Evolutionary conservation across 2,329 filamentous ascomycete genomes (phyloP).

Genomic region (Leptodontidium sp.): DNA sequence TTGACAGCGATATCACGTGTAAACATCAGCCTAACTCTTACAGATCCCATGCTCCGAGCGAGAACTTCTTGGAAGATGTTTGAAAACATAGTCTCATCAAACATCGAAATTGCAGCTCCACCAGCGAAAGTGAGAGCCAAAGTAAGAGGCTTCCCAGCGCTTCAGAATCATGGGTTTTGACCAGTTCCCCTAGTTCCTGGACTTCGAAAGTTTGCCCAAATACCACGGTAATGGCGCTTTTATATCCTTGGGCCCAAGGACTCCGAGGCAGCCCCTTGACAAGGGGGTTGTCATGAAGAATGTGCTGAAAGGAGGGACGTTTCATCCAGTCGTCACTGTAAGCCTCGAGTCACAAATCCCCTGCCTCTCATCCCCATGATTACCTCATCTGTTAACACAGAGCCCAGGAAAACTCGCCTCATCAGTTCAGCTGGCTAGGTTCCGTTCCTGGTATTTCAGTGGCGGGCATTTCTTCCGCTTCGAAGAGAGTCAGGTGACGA

Average conservation of each 20-base stretch:
- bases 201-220: conserved; percentile 11
- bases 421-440: conserved; percentile 18
- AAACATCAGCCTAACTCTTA: neutral
- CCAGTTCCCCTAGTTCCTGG: conserved; percentile 6
- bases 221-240: conserved; percentile 14
- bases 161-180: neutral
- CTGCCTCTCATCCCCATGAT: neutral
- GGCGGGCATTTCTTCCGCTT: conserved; percentile 20
- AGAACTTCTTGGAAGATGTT: neutral
- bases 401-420: conserved; percentile 17
- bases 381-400: neutral
- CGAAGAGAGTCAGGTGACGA: neutral
- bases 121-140: neutral
- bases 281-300: conserved; percentile 2
- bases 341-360: neutral
- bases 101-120: conserved; percentile 10
- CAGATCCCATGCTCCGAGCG: neutral
- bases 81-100: neutral
- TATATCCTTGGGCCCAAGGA: neutral
- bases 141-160: neutral
- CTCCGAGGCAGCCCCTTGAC: conserved; percentile 2
- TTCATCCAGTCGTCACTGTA: conserved; percentile 10
- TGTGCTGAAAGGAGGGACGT: neutral
- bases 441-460: conserved; percentile 3
- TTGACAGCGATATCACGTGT: neutral